Conservation (phyloP, 257 asterid species). For the Oldenlandia corymbosa region DNA sequence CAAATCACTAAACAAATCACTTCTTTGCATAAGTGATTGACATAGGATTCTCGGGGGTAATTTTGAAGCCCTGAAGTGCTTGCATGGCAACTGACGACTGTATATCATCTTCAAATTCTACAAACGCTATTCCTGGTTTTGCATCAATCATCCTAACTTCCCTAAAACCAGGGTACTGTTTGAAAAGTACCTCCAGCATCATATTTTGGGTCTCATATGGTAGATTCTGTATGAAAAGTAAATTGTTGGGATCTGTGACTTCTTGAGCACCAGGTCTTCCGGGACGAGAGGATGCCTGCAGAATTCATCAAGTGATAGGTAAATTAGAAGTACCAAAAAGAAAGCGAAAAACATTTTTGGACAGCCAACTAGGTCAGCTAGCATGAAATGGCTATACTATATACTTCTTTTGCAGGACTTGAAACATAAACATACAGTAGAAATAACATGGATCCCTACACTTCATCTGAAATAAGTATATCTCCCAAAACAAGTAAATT, state of each 20-base stretch:
- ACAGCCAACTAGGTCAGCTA: not conserved
- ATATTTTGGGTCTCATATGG: slow-evolving; percentile 82
- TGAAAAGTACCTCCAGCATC: slow-evolving; percentile 95
- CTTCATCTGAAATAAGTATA: not conserved
- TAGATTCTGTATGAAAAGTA: slow-evolving; percentile 79
- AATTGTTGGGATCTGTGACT: slow-evolving; percentile 72
- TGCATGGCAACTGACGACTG: slow-evolving; percentile 95
- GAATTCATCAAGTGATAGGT: not conserved
- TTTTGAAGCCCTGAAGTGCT: slow-evolving; percentile 94
- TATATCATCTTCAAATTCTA: slow-evolving; percentile 80
- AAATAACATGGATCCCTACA: not conserved
- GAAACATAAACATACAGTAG: not conserved
- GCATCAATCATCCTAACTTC: slow-evolving; percentile 97
- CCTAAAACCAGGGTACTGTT: slow-evolving; percentile 86
- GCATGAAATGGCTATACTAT: not conserved
- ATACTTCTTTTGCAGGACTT: not conserved
- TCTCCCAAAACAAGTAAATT: not conserved
- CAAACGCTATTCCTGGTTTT: slow-evolving; percentile 95
- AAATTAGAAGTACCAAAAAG: not conserved
- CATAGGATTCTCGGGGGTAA: slow-evolving; percentile 89
- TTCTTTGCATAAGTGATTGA: slow-evolving; percentile 83
- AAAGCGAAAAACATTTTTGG: not conserved
- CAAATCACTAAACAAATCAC: slow-evolving; percentile 16
- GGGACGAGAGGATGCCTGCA: slow-evolving; percentile 64
- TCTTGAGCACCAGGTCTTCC: slow-evolving; percentile 57